These are phyloP conservation scores for Shiraia bambusicola DNA, from an alignment of 2,329 filamentous ascomycete genomes.

Conservation along the genomic window DNA sequence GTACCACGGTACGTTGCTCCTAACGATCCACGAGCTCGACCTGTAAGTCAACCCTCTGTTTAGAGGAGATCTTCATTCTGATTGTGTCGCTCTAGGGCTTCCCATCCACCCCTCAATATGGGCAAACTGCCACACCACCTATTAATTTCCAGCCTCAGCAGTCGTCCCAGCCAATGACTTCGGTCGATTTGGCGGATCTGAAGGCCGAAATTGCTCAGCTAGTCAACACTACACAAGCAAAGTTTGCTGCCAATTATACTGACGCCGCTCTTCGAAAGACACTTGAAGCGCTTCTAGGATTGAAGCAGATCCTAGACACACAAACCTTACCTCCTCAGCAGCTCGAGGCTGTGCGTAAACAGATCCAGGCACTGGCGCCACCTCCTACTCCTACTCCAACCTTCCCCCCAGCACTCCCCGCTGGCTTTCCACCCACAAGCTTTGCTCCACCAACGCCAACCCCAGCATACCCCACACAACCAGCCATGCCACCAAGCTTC, in stretches of 20 bases:
- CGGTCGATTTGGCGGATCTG: slow-evolving; percentile 60
- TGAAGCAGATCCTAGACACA: slow-evolving; percentile 76
- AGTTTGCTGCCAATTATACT: slow-evolving; percentile 74
- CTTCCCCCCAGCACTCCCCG: slow-evolving; percentile 29
- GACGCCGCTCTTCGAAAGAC: slow-evolving; percentile 75
- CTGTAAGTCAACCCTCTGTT: slow-evolving; percentile 26
- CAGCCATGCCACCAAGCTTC: slow-evolving; percentile 18
- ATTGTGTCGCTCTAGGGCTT: slow-evolving; percentile 15
- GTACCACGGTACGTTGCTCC: slow-evolving; percentile 35
- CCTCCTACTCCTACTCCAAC: slow-evolving; percentile 53
- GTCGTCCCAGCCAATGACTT: slow-evolving; percentile 28
- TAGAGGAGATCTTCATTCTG: slow-evolving; percentile 1
- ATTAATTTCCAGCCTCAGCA: slow-evolving; percentile 37
- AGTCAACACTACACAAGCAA: slow-evolving; percentile 69
- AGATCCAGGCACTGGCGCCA: slow-evolving; percentile 74
- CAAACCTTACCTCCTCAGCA: slow-evolving; percentile 79
- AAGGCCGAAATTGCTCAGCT: slow-evolving; percentile 81
- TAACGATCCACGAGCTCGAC: slow-evolving; percentile 40
- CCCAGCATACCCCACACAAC: slow-evolving; percentile 33
- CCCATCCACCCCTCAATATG: slow-evolving; percentile 29
- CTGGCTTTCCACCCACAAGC: slow-evolving; percentile 1
- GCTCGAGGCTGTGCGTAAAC: slow-evolving; percentile 79
- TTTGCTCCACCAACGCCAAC: slow-evolving; percentile 27
- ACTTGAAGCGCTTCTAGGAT: slow-evolving; percentile 79
- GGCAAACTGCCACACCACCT: slow-evolving; percentile 28